Evolutionary conservation across 805 yeast genomes (phyloP).

Genomic region (Saturnispora ahearnii): DNA sequence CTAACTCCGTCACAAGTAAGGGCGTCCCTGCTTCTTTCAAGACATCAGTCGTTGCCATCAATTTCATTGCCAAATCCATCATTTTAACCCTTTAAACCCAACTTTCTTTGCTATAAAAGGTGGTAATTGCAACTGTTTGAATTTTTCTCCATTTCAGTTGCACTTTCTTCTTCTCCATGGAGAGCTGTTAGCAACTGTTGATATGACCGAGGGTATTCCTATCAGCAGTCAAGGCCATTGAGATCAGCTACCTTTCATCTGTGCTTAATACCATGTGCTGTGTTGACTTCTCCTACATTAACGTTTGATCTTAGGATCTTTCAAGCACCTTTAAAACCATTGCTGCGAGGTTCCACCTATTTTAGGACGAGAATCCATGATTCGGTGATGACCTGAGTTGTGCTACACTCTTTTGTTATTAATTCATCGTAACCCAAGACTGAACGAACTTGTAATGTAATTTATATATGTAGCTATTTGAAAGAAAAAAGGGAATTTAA

Average conservation of each 20-base stretch:
- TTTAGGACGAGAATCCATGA: conserved; percentile 52
- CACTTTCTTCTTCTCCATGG: not conserved
- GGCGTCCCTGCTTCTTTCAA: conserved; percentile 59
- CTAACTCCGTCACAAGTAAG: conserved; percentile 54
- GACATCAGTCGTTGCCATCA: conserved; percentile 86
- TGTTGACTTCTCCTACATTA: not conserved
- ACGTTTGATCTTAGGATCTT: not conserved
- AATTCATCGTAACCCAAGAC: not conserved
- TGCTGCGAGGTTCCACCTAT: conserved; percentile 89
- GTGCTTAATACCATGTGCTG: not conserved
- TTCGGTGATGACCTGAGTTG: conserved; percentile 91
- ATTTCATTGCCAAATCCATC: conserved; percentile 52
- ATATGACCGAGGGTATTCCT: not conserved
- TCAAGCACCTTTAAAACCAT: conserved; percentile 81
- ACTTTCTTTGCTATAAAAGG: not conserved
- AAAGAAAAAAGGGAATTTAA: too few species aligned
- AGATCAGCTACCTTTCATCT: not conserved
- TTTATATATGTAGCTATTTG: too few species aligned
- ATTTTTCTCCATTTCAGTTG: not conserved
- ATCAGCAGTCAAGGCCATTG: not conserved
- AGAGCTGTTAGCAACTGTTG: not conserved
- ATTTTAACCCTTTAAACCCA: not conserved
- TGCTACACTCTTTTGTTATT: conserved; percentile 46
- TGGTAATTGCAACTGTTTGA: not conserved
- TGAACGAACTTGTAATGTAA: not conserved